phyloP scores from a whole-genome alignment of 805 yeast species.

The Hanseniaspora lindneri region DNA sequence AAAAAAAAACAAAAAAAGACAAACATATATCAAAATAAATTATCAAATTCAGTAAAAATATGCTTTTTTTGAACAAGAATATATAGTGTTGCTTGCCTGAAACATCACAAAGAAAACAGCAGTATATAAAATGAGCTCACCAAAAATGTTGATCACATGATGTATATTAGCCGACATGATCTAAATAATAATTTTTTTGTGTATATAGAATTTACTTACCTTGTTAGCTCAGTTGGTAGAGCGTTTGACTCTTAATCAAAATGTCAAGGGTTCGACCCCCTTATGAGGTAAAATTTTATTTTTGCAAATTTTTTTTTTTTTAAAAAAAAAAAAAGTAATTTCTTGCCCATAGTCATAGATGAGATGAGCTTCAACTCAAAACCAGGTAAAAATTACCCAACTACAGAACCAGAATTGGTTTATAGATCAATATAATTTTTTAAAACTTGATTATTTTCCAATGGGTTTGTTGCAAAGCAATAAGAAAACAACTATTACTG shows the following conservation, averaged over 20 bases:
- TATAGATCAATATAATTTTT: neutral
- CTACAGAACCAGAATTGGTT: no score
- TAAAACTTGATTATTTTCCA: neutral
- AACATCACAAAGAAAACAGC: no score
- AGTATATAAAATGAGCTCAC: no score
- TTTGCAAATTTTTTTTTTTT: neutral
- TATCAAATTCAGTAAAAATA: no score
- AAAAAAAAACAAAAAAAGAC: no score
- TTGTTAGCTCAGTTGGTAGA: slow-evolving; percentile 13
- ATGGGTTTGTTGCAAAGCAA: slow-evolving; percentile 17
- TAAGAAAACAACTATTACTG: slow-evolving; percentile 29
- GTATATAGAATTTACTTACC: slow-evolving; percentile 2
- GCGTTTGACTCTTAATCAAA: slow-evolving; percentile 13
- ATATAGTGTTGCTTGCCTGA: no score
- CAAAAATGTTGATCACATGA: no score
- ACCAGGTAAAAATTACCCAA: neutral
- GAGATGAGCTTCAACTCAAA: neutral
- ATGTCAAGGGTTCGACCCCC: slow-evolving; percentile 14
- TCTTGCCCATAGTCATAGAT: neutral
- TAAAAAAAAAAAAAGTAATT: neutral
- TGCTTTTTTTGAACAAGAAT: no score
- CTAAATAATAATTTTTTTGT: neutral
- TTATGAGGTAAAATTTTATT: slow-evolving; percentile 9
- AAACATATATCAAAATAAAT: no score
- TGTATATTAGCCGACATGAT: no score